Evolutionary conservation across 192 early-diverging fungal genomes (phyloP).

Genomic region (Linnemannia exigua): DNA sequence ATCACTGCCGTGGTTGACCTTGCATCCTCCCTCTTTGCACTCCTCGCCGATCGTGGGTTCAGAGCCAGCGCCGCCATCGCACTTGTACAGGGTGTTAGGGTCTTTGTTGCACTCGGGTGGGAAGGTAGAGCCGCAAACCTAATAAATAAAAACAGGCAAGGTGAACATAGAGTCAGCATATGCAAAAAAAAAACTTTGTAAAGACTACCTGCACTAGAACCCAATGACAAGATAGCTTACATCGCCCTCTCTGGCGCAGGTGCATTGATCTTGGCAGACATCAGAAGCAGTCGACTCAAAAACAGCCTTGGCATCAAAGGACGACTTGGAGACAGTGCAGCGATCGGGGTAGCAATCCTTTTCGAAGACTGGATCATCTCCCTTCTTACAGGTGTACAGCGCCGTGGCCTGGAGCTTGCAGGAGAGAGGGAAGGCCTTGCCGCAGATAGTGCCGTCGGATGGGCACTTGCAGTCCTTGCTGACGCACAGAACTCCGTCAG

Average conservation of each 20-base stretch:
- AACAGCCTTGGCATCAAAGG: not conserved
- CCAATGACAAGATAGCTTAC: not conserved
- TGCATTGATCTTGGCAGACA: not conserved
- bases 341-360: not conserved
- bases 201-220: too few species aligned
- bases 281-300: not conserved
- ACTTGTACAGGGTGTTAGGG: not conserved
- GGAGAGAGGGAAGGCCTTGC: not conserved
- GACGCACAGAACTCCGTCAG: not conserved
- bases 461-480: not conserved
- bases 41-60: not conserved
- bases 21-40: constrained; percentile 1
- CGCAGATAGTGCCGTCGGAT: not conserved
- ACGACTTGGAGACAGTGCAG: not conserved
- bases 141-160: not conserved
- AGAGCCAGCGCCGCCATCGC: not conserved
- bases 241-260: not conserved
- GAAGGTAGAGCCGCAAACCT: constrained; percentile 21
- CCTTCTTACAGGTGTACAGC: constrained; percentile 5
- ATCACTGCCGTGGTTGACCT: not conserved
- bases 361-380: not conserved
- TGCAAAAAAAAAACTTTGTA: not conserved
- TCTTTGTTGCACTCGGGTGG: not conserved
- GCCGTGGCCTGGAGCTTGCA: not conserved
- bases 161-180: not conserved